Conservation (phyloP, 192 early-diverging fungal species). For the Coemansia sp. region DNA sequence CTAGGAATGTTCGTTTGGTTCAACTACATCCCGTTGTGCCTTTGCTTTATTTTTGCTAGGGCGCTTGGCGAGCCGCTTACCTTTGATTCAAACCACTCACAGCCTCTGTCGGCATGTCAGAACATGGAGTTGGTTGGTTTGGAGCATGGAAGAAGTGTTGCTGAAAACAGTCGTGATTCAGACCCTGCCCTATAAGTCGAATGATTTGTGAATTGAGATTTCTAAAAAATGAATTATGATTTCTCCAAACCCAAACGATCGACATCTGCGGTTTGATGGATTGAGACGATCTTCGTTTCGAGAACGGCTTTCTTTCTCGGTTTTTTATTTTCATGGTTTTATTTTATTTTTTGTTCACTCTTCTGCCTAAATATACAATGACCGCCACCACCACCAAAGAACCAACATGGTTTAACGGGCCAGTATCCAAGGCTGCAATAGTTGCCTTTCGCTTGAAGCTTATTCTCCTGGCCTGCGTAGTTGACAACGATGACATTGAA, state of each 20-base stretch:
- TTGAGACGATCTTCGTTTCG: not conserved
- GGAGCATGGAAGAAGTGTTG: not conserved
- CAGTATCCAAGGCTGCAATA: conserved; percentile 1
- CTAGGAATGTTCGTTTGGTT: not conserved
- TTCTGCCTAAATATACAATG: conserved; percentile 2
- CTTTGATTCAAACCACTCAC: not conserved
- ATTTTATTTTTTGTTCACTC: not conserved
- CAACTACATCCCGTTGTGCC: not conserved
- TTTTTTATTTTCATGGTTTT: not conserved
- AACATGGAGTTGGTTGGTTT: not conserved
- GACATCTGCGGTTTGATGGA: not conserved
- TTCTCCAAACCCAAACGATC: not conserved
- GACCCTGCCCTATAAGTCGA: not conserved
- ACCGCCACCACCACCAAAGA: not conserved
- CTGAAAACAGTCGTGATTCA: not conserved
- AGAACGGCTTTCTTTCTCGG: not conserved
- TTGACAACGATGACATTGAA: not conserved
- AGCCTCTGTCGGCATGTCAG: not conserved
- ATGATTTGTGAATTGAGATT: too few relatives aligned
- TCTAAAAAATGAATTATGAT: too few relatives aligned
- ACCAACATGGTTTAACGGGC: not conserved
- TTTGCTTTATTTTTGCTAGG: not conserved
- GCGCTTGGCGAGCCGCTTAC: not conserved
- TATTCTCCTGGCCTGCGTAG: conserved; percentile 1
- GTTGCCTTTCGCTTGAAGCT: not conserved